Base-by-base conservation (phyloP, 2,329 filamentous ascomycete genomes). In the Verticillium longisporum region DNA sequence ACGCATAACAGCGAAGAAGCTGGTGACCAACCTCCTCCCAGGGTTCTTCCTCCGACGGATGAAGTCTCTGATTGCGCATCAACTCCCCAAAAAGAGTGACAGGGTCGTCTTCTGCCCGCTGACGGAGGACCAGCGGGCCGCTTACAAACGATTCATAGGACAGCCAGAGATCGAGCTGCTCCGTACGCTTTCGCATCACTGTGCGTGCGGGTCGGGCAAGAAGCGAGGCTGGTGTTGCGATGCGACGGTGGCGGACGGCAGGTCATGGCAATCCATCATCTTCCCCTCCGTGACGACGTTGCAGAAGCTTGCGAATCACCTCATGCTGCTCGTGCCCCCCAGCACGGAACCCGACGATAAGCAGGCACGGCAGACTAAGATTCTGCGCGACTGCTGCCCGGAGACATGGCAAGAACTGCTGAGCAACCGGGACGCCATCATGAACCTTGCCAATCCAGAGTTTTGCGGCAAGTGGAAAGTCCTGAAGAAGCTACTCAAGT, bases 401-500 rank as follows among this genome's bases (percentile, higher is more conserved):
- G 80, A 89, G 38, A 78, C 80, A 2, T 97, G 92, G 91, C 79
- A 87, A 68, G 78, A 87, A 21, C 79, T 97, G 0, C 95, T 92
- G 70, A 78, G 80, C 11, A 85, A 88, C 21, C 84, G 91, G 54
- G 91, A 97, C 67, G 91, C 87, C 9, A 88, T 98, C 62, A 75
- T 90, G 58, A 90, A 89, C 67, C 88, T 92, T 58, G 88, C 92
- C 1, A 92, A 97, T 67, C 89, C 91, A 0, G 90, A 96, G 61
- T 97, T 93, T 66, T 99, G 95, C 70, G 95, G 95, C 3, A 99
- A 99, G 74, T 99, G 95, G 95, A 92, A 91, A 70, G 86, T 99
- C 1, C 74, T 99, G 34, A 91, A 88, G 72, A 93, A 91, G 68
- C 79, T 99, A 4, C 82, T 99, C 6, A 88, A 87, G 60, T 94